Percentiles rank a stretch among this genome's conserved stretches.
Evolutionary conservation across 2,329 filamentous ascomycete species (phyloP).

Genomic region (Cladophialophora immunda): DNA sequence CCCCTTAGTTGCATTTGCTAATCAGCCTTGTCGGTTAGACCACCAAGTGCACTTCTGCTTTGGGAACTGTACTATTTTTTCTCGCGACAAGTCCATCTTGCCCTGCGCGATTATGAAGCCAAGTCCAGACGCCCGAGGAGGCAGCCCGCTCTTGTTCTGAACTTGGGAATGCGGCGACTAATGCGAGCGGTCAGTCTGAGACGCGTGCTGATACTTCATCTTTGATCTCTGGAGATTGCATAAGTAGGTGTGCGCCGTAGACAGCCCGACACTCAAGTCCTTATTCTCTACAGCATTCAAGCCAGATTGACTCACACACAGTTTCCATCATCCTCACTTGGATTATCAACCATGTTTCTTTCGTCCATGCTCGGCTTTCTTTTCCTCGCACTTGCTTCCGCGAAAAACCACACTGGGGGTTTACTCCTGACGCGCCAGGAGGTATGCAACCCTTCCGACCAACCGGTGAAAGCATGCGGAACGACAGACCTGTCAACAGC

Average conservation of each 20-base stretch:
- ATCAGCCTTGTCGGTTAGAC: not conserved
- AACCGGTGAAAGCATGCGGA: constrained; percentile 12
- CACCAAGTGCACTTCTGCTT: not conserved
- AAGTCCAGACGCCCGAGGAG: not conserved
- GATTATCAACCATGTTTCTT: not conserved
- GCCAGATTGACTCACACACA: not conserved
- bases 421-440: not conserved
- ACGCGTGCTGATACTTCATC: not conserved
- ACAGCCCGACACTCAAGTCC: not conserved
- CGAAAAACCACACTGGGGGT: not conserved
- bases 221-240: not conserved
- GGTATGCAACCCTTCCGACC: not conserved
- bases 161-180: not conserved
- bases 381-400: not conserved
- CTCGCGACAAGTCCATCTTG: not conserved
- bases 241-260: not conserved
- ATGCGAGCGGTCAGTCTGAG: not conserved
- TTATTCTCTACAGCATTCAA: not conserved
- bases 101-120: not conserved
- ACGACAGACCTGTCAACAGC: not conserved
- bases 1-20: not conserved
- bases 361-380: not conserved
- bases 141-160: not conserved
- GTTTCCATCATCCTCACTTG: not conserved
- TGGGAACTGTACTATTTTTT: not conserved